Evolutionary conservation across 164 flowering plant genomes (phyloP).

Genomic region (Nymphaea colorata): DNA sequence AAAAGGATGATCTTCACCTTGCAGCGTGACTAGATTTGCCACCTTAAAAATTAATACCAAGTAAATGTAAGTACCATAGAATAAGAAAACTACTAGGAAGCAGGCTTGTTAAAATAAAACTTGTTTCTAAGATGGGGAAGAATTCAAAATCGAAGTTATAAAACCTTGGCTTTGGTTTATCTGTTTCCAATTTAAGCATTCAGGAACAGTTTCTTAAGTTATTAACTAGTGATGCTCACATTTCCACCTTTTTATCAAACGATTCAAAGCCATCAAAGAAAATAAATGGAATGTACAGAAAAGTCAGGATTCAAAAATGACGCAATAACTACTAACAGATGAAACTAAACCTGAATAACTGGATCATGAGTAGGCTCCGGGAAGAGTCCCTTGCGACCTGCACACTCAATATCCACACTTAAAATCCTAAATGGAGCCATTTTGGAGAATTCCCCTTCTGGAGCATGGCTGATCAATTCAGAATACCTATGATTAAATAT

Average conservation of each 20-base stretch:
- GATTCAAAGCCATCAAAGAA: not conserved
- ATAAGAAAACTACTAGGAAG: not conserved
- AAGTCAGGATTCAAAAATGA: not conserved
- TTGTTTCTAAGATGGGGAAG: not conserved
- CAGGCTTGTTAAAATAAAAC: not conserved
- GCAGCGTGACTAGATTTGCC: constrained; percentile 89
- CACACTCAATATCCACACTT: constrained; percentile 99
- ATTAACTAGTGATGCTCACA: too few relatives aligned
- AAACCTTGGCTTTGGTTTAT: not conserved
- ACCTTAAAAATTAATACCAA: constrained; percentile 29
- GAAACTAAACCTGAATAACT: constrained; percentile 71
- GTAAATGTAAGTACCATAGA: not conserved
- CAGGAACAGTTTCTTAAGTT: too few relatives aligned
- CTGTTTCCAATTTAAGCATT: not conserved
- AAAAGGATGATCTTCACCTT: constrained; percentile 81
- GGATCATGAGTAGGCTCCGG: constrained; percentile 97
- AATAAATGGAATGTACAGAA: not conserved
- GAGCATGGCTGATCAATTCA: constrained; percentile 71
- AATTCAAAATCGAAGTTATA: not conserved
- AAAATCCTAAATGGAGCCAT: constrained; percentile 98
- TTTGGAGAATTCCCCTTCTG: constrained; percentile 86
- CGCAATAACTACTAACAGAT: not conserved
- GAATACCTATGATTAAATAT: constrained; percentile 39
- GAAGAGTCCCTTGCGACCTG: constrained; percentile 96
- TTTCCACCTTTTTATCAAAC: too few relatives aligned